A percentile compares a stretch with the other conserved stretches of the same genome.
Evolutionary conservation across 2,329 filamentous ascomycete genomes (phyloP).

Genomic region (Plenodomus biglobosus): DNA sequence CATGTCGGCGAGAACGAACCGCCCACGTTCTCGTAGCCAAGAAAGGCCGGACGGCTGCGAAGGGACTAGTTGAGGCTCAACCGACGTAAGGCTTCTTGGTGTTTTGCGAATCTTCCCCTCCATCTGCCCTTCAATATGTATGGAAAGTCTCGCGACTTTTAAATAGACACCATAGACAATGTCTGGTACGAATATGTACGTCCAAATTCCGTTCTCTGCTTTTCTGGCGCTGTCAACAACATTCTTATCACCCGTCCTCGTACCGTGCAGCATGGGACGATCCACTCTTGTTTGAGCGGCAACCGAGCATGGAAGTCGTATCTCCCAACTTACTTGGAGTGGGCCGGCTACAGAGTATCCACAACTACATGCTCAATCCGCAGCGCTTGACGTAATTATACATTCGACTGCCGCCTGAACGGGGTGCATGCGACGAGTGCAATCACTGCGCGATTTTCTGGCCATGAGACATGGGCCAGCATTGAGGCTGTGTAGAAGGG

Average conservation of each 20-base stretch:
- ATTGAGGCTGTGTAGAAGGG: too few species aligned
- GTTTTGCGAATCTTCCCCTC: constrained; percentile 9
- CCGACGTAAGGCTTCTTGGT: background rate
- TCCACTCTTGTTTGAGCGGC: constrained; percentile 4
- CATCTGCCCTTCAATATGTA: background rate
- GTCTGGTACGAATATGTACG: background rate
- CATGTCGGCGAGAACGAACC: constrained; percentile 20
- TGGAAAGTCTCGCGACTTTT: background rate
- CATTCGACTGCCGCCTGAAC: constrained; percentile 13
- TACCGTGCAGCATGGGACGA: constrained; percentile 12
- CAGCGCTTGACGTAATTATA: constrained; percentile 36
- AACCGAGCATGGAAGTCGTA: constrained; percentile 17
- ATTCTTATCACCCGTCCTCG: constrained; percentile 17
- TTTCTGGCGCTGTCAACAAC: background rate
- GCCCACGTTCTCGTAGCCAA: constrained; percentile 22
- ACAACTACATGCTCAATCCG: constrained; percentile 18
- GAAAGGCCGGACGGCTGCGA: constrained; percentile 3
- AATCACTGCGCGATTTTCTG: background rate
- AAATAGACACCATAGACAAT: background rate
- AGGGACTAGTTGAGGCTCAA: constrained; percentile 22
- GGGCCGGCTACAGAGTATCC: constrained; percentile 25
- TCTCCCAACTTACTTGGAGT: constrained; percentile 17
- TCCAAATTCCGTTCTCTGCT: background rate
- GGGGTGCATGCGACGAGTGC: background rate
- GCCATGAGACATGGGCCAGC: background rate